phyloP scores from a whole-genome alignment of 169 alveolate species.

The Prorocentrum cordatum region DNA sequence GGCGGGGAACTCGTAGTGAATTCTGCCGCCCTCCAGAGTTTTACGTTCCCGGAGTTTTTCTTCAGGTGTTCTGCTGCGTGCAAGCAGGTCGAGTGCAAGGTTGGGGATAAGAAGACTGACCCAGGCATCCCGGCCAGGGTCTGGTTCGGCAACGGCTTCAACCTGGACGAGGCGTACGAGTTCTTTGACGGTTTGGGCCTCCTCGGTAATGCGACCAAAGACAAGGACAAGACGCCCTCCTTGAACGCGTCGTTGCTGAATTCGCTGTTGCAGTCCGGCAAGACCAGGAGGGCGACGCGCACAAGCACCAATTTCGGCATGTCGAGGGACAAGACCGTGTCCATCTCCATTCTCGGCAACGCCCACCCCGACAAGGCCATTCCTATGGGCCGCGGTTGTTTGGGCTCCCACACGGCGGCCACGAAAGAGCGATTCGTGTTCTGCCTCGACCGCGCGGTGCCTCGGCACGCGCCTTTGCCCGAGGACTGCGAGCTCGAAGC shows the following conservation, averaged over 20 bases:
- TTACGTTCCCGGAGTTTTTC: background rate
- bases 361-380: background rate
- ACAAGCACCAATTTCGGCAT: background rate
- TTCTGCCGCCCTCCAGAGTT: background rate
- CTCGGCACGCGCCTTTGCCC: background rate
- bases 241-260: background rate
- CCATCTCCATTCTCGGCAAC: background rate
- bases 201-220: background rate
- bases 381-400: background rate
- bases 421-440: background rate
- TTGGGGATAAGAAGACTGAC: background rate
- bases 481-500: background rate
- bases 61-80: background rate
- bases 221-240: constrained; percentile 3
- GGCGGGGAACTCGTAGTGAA: background rate
- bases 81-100: background rate
- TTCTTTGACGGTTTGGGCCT: background rate
- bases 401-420: background rate
- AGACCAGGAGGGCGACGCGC: background rate
- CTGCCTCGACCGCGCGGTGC: background rate
- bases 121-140: background rate
- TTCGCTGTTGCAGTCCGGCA: background rate
- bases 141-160: background rate
- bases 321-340: background rate
- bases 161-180: constrained; percentile 4